phyloP scores from a whole-genome alignment of 495 filamentous ascomycete genomes.

The Halenospora varia region DNA sequence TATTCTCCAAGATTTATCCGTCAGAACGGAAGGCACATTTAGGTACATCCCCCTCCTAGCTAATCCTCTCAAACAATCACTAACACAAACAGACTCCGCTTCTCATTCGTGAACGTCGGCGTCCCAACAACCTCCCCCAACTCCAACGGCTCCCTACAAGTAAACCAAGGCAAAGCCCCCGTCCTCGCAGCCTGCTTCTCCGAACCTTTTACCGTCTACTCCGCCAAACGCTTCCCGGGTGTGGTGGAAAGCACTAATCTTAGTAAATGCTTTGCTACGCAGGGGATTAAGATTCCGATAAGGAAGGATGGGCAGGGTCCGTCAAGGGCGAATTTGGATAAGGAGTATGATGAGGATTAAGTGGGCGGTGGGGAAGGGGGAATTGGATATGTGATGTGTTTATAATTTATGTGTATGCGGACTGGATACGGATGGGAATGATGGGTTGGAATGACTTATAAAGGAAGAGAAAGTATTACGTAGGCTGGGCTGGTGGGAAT shows the following conservation, averaged over 20 bases:
- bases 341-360: constrained; percentile 25
- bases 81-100: constrained; percentile 36
- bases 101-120: constrained; percentile 81
- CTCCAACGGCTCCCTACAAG: constrained; percentile 6
- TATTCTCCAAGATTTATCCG: constrained; percentile 90
- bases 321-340: constrained; percentile 9
- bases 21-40: constrained; percentile 87
- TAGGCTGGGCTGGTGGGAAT: too few relatives aligned
- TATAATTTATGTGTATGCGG: too few relatives aligned
- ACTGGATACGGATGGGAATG: too few relatives aligned
- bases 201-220: constrained; percentile 89
- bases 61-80: constrained; percentile 6
- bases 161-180: constrained; percentile 78
- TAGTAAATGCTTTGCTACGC: constrained; percentile 89
- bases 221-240: constrained; percentile 96
- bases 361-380: too few relatives aligned
- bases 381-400: too few relatives aligned
- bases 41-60: constrained; percentile 53
- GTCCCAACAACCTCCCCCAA: constrained; percentile 17
- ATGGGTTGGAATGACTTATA: too few relatives aligned
- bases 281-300: constrained; percentile 97
- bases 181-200: constrained; percentile 87
- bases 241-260: constrained; percentile 92
- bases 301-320: constrained; percentile 64
- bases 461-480: too few relatives aligned